Evolutionary conservation across 805 yeast species (phyloP), one percentile per base, ranked within the genome.

Genomic region (Kodamaea hsintzibuensis): DNA sequence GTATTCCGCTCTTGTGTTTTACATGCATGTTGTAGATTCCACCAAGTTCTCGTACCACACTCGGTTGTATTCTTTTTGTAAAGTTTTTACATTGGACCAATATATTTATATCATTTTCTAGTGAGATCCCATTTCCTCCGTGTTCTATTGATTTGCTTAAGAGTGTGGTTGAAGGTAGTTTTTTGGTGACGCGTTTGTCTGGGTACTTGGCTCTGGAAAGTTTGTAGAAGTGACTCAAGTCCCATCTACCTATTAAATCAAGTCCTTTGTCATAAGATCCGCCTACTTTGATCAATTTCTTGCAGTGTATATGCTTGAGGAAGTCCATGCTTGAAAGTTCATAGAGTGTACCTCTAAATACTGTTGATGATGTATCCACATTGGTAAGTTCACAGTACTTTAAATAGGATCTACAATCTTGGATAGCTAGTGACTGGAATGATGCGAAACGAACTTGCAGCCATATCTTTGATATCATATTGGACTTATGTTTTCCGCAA

Each of bases 21-120:
- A 73, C 69, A 58, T 76, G 74, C 56, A 62, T 72, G 49, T 69
- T 62, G 60, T 79, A 79, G 1, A 82, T 79, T 1, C 88, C 88
- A 7, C 76, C 73, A 33, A 83, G 61, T 60, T 84, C 88, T 44
- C 88, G 71, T 1, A 84, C 66, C 46, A 74, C 64, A 39, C 71
- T 66, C 12, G 86, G 81, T 52, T 72, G 74, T 35, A 82, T 71
- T 50, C 76, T 73, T 2, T 67, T 64, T 25, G 66, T 65, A 59
- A 77, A 73, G 61, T 82, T 77, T 57, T 83, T 83, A 63, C 88
- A 83, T 61, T 84, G 88, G 4, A 82, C 83, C 54, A 81, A 68
- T 1, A 81, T 65, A 47, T 69, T 68, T 6, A 79, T 71, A 44
- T 73, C 74, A 13, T 64, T 53, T 16, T 53, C 51, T 22, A 72